Percentiles rank a stretch among this genome's conserved stretches.
Evolutionary conservation across 805 yeast genomes (phyloP).

Genomic region (Cyberlindnera japonica): DNA sequence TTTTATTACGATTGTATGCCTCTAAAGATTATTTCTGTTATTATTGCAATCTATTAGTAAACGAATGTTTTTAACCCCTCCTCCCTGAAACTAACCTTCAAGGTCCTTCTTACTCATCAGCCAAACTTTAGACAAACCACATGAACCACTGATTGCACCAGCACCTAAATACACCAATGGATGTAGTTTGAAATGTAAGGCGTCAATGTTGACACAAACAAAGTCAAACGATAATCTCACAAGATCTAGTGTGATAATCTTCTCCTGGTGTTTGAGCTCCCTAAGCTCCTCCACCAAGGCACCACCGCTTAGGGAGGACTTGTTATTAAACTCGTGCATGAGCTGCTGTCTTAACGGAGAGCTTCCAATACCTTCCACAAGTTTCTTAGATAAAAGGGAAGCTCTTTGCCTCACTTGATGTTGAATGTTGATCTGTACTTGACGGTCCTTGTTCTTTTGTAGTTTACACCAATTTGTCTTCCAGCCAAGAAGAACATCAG

Average conservation of each 20-base stretch:
- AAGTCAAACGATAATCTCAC: conserved; percentile 43
- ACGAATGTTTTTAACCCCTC: background rate
- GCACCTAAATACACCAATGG: conserved; percentile 20
- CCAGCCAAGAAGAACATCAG: conserved; percentile 55
- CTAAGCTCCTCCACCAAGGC: conserved; percentile 27
- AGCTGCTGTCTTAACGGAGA: conserved; percentile 30
- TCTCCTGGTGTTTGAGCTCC: conserved; percentile 34
- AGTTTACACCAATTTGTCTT: conserved; percentile 47
- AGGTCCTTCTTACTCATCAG: conserved; percentile 19
- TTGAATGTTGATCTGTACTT: conserved; percentile 51
- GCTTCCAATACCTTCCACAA: conserved; percentile 26
- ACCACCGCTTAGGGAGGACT: conserved; percentile 17
- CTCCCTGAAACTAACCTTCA: conserved; percentile 1
- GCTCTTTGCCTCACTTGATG: conserved; percentile 60
- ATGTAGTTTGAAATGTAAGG: conserved; percentile 35
- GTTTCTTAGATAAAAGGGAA: conserved; percentile 38
- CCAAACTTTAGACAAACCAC: conserved; percentile 28
- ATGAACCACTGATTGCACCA: conserved; percentile 24
- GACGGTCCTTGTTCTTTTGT: conserved; percentile 41
- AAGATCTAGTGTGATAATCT: conserved; percentile 37
- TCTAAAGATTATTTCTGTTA: background rate
- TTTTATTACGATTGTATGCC: background rate
- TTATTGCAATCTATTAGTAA: background rate
- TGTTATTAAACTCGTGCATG: conserved; percentile 28
- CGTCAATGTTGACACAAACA: conserved; percentile 43